These are phyloP conservation scores for Coniosporium tulheliwenetii DNA, from an alignment of 2,329 filamentous ascomycete species.

Conservation along the genomic window DNA sequence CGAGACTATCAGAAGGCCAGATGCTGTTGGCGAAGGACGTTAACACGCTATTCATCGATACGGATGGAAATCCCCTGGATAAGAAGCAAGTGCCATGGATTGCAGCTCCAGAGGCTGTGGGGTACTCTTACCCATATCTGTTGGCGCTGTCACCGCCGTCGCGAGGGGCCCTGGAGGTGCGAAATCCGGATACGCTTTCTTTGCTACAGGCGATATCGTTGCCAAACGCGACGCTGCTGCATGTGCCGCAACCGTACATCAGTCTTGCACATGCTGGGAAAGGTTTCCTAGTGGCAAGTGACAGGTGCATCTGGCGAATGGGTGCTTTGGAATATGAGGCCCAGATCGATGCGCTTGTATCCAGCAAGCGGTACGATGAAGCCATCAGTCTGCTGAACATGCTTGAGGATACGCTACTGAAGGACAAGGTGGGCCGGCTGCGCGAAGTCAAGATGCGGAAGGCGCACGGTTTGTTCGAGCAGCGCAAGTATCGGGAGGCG, in stretches of 20 bases:
- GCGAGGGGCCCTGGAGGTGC: slow-evolving; percentile 75
- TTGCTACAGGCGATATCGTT: slow-evolving; percentile 73
- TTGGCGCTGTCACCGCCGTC: slow-evolving; percentile 69
- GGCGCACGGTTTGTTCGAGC: slow-evolving; percentile 67
- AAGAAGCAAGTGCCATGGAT: slow-evolving; percentile 88
- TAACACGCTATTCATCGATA: slow-evolving; percentile 82
- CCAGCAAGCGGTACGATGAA: slow-evolving; percentile 65
- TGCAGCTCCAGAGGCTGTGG: slow-evolving; percentile 72
- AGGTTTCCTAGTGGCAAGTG: slow-evolving; percentile 85
- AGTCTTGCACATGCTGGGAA: slow-evolving; percentile 94
- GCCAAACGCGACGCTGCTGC: slow-evolving; percentile 66
- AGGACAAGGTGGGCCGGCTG: slow-evolving; percentile 65
- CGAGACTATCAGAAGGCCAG: slow-evolving; percentile 66
- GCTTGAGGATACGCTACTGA: slow-evolving; percentile 81
- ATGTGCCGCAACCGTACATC: slow-evolving; percentile 83
- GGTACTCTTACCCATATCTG: slow-evolving; percentile 94
- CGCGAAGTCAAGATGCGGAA: slow-evolving; percentile 85
- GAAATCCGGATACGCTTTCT: slow-evolving; percentile 85
- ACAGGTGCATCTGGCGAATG: slow-evolving; percentile 92
- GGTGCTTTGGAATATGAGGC: slow-evolving; percentile 79
- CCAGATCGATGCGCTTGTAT: slow-evolving; percentile 70
- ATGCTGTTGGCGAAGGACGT: slow-evolving; percentile 95
- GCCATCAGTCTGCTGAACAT: slow-evolving; percentile 78
- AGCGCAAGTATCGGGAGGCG: slow-evolving; percentile 69
- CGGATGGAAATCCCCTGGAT: slow-evolving; percentile 64